These are phyloP conservation scores for Albophoma yamanashiensis DNA, from an alignment of 2,329 filamentous ascomycete species.

Conservation along the genomic window DNA sequence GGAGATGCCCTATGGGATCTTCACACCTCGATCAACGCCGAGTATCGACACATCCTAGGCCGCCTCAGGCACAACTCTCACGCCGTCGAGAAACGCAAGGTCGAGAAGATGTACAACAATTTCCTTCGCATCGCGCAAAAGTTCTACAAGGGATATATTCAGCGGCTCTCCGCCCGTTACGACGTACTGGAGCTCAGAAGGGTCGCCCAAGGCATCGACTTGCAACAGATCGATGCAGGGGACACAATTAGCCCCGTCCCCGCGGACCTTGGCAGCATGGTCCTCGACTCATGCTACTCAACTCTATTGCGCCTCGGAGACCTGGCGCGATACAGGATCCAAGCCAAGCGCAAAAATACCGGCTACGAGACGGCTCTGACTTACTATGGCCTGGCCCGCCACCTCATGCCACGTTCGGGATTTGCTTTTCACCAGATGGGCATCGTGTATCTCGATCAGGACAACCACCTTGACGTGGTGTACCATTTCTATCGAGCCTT, in stretches of 20 bases:
- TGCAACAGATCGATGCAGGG: constrained; percentile 29
- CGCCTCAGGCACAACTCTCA: constrained; percentile 40
- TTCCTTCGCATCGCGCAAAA: constrained; percentile 82
- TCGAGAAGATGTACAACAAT: constrained; percentile 69
- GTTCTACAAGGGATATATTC: constrained; percentile 81
- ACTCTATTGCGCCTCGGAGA: constrained; percentile 84
- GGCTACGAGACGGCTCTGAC: constrained; percentile 72
- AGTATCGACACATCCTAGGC: constrained; percentile 61
- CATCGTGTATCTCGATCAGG: constrained; percentile 69
- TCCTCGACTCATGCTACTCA: constrained; percentile 67
- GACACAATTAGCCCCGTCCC: constrained; percentile 33
- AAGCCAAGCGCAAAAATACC: constrained; percentile 60
- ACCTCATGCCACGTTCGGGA: constrained; percentile 68
- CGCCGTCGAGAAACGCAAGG: constrained; percentile 58
- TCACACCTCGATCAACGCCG: constrained; percentile 66
- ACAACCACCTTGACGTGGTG: constrained; percentile 71
- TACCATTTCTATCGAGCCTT: constrained; percentile 86
- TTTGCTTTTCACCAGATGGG: constrained; percentile 84
- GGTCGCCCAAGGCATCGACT: constrained; percentile 28
- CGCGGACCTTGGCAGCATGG: constrained; percentile 40
- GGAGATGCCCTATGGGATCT: constrained; percentile 69
- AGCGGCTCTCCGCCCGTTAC: constrained; percentile 57
- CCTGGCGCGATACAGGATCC: constrained; percentile 73
- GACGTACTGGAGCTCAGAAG: constrained; percentile 39
- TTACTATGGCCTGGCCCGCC: constrained; percentile 75